These are phyloP conservation scores for Anthostomella pinea DNA, from an alignment of 2,329 filamentous ascomycete species.

Conservation along the genomic window DNA sequence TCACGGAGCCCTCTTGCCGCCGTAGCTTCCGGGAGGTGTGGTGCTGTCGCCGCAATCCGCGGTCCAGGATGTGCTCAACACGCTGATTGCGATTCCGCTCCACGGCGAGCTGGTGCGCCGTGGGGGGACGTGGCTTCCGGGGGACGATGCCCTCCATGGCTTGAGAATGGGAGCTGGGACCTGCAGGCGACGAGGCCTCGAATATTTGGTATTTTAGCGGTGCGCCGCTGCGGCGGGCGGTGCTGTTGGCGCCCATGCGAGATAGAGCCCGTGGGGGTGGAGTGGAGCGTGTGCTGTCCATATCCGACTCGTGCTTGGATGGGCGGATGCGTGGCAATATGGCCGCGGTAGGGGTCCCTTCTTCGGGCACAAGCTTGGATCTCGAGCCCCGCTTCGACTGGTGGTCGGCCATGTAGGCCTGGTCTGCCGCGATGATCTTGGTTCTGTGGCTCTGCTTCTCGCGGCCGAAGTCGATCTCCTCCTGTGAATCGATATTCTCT, in stretches of 20 bases:
- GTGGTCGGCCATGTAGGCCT: conserved; percentile 62
- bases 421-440: conserved; percentile 72
- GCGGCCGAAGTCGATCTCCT: conserved; percentile 35
- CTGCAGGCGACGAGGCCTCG: conserved; percentile 59
- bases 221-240: conserved; percentile 42
- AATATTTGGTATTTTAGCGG: conserved; percentile 58
- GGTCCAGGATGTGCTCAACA: conserved; percentile 78
- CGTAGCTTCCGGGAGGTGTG: conserved; percentile 60
- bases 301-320: conserved; percentile 57
- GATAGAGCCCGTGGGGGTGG: conserved; percentile 44
- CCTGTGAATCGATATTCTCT: conserved; percentile 72
- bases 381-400: conserved; percentile 53
- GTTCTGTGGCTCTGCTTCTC: conserved; percentile 70
- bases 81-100: conserved; percentile 75
- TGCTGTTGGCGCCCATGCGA: conserved; percentile 35
- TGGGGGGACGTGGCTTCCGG: conserved; percentile 69
- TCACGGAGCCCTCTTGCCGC: conserved; percentile 62
- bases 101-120: conserved; percentile 77
- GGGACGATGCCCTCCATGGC: conserved; percentile 52
- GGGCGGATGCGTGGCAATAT: conserved; percentile 63
- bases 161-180: conserved; percentile 43
- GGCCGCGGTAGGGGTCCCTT: conserved; percentile 50
- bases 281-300: conserved; percentile 52
- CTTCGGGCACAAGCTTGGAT: conserved; percentile 42
- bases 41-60: conserved; percentile 66